Conservation (phyloP, 2,329 filamentous ascomycete genomes). For the Colletotrichum plurivorum region DNA sequence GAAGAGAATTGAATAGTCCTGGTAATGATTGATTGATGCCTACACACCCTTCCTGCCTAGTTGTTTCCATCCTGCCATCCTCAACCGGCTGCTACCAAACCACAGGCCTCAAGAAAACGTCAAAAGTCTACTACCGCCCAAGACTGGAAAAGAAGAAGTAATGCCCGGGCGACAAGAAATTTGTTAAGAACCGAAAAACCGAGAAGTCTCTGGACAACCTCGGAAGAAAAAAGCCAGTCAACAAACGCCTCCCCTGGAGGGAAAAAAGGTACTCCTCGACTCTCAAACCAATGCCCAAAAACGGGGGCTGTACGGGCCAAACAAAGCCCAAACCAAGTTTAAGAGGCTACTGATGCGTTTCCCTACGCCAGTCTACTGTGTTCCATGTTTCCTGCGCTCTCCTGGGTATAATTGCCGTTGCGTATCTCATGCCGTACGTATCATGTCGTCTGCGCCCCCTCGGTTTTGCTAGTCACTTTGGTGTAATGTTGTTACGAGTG, state of each 20-base stretch:
- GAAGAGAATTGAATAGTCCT: not conserved
- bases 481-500: constrained; percentile 11
- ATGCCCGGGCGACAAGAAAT: constrained; percentile 3
- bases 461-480: not conserved
- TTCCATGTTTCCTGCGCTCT: constrained; percentile 36
- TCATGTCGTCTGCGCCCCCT: constrained; percentile 10
- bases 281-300: constrained; percentile 22
- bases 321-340: constrained; percentile 7
- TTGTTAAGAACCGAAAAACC: constrained; percentile 20
- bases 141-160: not conserved
- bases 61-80: not conserved
- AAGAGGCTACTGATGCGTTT: constrained; percentile 17
- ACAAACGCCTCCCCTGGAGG: constrained; percentile 18
- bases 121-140: constrained; percentile 16
- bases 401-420: constrained; percentile 40
- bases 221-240: constrained; percentile 27
- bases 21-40: not conserved
- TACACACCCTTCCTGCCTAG: not conserved
- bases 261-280: not conserved
- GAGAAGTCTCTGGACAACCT: not conserved
- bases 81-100: constrained; percentile 8
- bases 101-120: constrained; percentile 4
- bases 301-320: constrained; percentile 21
- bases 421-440: constrained; percentile 38
- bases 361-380: constrained; percentile 25